phyloP scores from a whole-genome alignment of 2,329 filamentous ascomycete species.

The Botrytis byssoidea region DNA sequence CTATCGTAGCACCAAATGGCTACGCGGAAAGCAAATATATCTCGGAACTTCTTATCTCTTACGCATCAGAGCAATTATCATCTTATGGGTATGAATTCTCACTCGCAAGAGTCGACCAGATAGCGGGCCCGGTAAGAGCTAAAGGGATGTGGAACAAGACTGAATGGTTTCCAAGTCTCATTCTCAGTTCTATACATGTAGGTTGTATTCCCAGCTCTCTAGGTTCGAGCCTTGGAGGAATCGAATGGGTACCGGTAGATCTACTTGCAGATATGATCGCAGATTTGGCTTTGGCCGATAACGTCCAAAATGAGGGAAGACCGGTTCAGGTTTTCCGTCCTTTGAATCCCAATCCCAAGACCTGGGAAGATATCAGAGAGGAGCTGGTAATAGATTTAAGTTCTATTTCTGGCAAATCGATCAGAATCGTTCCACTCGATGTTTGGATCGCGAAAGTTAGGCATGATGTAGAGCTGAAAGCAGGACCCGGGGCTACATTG shows the following conservation, averaged over 20 bases:
- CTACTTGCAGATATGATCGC: not conserved
- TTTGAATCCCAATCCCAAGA: not conserved
- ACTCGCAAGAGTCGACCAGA: constrained; percentile 49
- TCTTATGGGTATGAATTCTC: constrained; percentile 38
- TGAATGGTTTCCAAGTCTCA: constrained; percentile 6
- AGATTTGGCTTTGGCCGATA: not conserved
- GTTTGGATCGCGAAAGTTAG: not conserved
- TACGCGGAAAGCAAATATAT: constrained; percentile 35
- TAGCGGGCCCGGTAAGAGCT: constrained; percentile 39
- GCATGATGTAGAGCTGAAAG: not conserved
- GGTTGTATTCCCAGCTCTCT: not conserved
- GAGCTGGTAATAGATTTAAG: not conserved
- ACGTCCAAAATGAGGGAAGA: too few relatives aligned
- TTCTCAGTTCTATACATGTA: constrained; percentile 6
- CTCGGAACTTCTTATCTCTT: constrained; percentile 44
- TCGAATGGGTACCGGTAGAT: constrained; percentile 13
- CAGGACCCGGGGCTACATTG: not conserved
- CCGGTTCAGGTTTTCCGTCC: not conserved
- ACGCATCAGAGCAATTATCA: constrained; percentile 40
- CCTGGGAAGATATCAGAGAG: not conserved
- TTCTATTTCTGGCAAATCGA: not conserved
- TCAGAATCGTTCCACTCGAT: not conserved
- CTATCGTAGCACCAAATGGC: constrained; percentile 22
- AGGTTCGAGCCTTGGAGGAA: not conserved
- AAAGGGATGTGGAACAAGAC: not conserved